Conservation (phyloP, 148 eudicot genomes). For the Linanthus parryae region DNA sequence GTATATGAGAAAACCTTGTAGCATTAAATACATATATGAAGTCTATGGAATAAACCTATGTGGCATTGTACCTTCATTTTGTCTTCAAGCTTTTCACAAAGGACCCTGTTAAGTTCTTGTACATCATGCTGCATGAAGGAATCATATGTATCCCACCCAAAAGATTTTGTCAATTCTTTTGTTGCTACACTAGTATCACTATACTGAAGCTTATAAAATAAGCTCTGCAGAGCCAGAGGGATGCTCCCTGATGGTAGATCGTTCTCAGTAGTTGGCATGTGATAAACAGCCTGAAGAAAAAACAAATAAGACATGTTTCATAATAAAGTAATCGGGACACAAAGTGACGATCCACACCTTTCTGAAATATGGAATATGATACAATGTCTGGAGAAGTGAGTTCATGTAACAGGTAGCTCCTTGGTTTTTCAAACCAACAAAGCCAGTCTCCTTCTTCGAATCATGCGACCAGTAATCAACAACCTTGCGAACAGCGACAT, state of each 20-base stretch:
- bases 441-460: conserved; percentile 29
- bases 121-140: conserved; percentile 30
- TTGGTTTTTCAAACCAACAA: conserved; percentile 25
- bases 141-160: conserved; percentile 29
- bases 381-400: conserved; percentile 29
- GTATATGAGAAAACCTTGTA: not conserved
- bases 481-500: conserved; percentile 16
- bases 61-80: conserved; percentile 21
- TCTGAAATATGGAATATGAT: conserved; percentile 31
- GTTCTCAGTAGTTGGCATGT: conserved; percentile 30
- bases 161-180: conserved; percentile 29
- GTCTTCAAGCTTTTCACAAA: conserved; percentile 30
- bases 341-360: conserved; percentile 13
- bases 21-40: not conserved
- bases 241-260: conserved; percentile 30
- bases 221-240: conserved; percentile 27
- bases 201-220: conserved; percentile 28
- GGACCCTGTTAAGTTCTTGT: conserved; percentile 29
- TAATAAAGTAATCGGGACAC: not conserved
- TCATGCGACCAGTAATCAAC: conserved; percentile 25
- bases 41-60: not conserved
- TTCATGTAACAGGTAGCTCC: conserved; percentile 40
- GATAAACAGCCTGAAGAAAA: conserved; percentile 25
- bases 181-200: conserved; percentile 26
- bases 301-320: not conserved